A percentile compares a stretch with the other conserved stretches of the same genome.
These are phyloP conservation scores for Tulasnella sp. DNA, from an alignment of 768 basidiomycete species.

Conservation along the genomic window DNA sequence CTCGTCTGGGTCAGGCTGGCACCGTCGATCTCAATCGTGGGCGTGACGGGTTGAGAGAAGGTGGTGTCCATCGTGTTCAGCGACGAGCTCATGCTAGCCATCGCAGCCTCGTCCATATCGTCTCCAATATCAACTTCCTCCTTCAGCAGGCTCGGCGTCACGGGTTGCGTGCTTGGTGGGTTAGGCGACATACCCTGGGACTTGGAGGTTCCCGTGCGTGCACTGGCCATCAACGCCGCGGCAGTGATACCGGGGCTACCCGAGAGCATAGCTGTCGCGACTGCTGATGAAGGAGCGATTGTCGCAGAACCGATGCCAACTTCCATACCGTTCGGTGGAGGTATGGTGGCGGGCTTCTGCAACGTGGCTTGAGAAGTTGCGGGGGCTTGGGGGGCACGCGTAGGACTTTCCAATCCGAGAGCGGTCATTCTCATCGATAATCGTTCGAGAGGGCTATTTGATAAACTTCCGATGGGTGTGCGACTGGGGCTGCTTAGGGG, in stretches of 20 bases:
- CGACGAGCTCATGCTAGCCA: conserved; percentile 28
- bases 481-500: conserved; percentile 46
- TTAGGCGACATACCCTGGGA: conserved; percentile 11
- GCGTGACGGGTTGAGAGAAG: conserved; percentile 76
- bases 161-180: neutral
- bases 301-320: conserved; percentile 25
- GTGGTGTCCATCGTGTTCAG: conserved; percentile 66
- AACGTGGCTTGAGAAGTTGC: conserved; percentile 12
- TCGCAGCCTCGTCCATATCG: conserved; percentile 22
- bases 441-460: conserved; percentile 31
- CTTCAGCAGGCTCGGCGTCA: neutral
- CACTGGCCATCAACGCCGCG: conserved; percentile 27
- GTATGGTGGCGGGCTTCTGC: conserved; percentile 22
- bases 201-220: conserved; percentile 26
- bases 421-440: conserved; percentile 31
- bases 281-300: conserved; percentile 17
- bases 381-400: neutral
- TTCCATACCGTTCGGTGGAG: conserved; percentile 28
- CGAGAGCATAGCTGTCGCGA: conserved; percentile 26
- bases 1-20: conserved; percentile 41
- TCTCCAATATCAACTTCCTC: neutral
- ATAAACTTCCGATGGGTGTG: conserved; percentile 32
- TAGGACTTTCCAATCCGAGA: conserved; percentile 24
- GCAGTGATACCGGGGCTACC: conserved; percentile 27
- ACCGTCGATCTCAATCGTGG: conserved; percentile 45